Evolutionary conservation across 169 alveolate species (phyloP), one percentile per base, ranked within the genome.

Genomic region (Plasmodium chabaudi): DNA sequence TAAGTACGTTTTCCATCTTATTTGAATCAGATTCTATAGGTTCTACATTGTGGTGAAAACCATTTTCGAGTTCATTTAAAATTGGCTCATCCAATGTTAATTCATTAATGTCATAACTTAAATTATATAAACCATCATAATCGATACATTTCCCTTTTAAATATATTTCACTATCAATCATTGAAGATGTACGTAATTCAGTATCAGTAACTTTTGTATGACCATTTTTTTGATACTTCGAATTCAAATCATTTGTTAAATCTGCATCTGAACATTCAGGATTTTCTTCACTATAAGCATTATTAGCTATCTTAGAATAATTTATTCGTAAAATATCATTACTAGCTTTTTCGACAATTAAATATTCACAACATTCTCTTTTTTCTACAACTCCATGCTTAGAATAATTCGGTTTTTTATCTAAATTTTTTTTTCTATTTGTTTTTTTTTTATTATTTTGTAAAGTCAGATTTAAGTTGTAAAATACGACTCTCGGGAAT

Each of bases 401-500:
- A 34, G 1, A 34, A 34, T 34, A 34, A 34, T 34, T 34, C 1
- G 4, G 6, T 3, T 34, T 34, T 34, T 34, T 34, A 34, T 34
- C 42, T 5, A 3, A 3, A 0, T 34, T 34, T 34, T 34, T 51
- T 6, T 49, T 39, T 15, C 42, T 71, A 44, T 25, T 67, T 34
- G 34, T 79, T 42, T 68, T 82, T 25, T 70, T 23, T 9, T 70
- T 65, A 1, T 12, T n/a, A 34, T 65, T 39, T 19, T n/a, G 34
- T 27, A 21, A 67, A 1, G 90, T 82, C n/a, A 82, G 25, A n/a
- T 65, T 82, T 13, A 94, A 84, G 60, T 70, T 87, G 86, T 95
- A 95, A 53, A 92, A 92, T 39, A 94, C 93, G 10, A 95, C 95
- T n/a, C 95, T 21, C 1, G 97, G 98, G 60, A 93, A 94, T 1